phyloP scores from a whole-genome alignment of 2,329 filamentous ascomycete species.

The Aureobasidium namibiae region DNA sequence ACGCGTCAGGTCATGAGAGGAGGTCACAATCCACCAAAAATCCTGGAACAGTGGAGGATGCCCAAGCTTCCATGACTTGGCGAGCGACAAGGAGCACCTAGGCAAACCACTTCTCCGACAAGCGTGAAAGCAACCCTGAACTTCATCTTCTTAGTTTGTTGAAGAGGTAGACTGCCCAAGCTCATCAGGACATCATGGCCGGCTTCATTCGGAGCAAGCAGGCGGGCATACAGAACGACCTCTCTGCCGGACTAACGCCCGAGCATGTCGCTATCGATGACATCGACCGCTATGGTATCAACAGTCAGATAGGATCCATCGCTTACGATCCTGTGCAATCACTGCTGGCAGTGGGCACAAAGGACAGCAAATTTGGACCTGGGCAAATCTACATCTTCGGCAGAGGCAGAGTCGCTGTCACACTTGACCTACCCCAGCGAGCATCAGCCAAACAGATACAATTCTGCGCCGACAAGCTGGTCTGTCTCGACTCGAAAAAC shows the following conservation, averaged over 20 bases:
- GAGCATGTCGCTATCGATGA: slow-evolving; percentile 79
- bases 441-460: slow-evolving; percentile 70
- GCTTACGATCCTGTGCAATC: slow-evolving; percentile 93
- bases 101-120: not conserved
- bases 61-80: slow-evolving; percentile 4
- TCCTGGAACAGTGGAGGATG: not conserved
- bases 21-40: not conserved
- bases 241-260: slow-evolving; percentile 71
- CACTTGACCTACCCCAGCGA: slow-evolving; percentile 61
- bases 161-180: slow-evolving; percentile 15
- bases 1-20: not conserved
- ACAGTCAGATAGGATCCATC: slow-evolving; percentile 59
- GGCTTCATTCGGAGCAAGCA: slow-evolving; percentile 88
- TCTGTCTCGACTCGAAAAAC: slow-evolving; percentile 78
- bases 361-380: slow-evolving; percentile 73
- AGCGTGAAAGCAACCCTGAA: not conserved
- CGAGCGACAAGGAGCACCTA: not conserved
- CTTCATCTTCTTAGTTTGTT: not conserved
- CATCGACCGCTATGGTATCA: slow-evolving; percentile 69
- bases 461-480: slow-evolving; percentile 77
- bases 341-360: slow-evolving; percentile 83
- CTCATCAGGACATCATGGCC: too few relatives aligned
- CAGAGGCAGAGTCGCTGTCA: slow-evolving; percentile 68
- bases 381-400: slow-evolving; percentile 89
- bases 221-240: slow-evolving; percentile 82